Conservation (phyloP, 306 rosid genomes). For the Trichosanthes truncata region DNA sequence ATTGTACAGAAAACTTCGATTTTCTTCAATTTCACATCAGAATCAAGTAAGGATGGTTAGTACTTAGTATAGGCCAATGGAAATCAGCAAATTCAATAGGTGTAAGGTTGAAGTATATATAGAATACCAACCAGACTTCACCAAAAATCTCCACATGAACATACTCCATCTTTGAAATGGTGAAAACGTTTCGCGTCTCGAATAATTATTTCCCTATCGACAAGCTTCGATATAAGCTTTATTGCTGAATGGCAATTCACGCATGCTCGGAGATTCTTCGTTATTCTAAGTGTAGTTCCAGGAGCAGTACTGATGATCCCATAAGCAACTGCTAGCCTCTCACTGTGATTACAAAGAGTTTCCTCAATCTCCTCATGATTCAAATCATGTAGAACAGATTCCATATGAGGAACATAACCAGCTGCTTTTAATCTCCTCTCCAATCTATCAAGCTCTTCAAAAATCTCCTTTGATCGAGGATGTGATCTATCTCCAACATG, state of each 20-base stretch:
- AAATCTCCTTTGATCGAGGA: slow-evolving; percentile 5
- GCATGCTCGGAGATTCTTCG: slow-evolving; percentile 9
- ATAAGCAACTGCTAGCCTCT: slow-evolving; percentile 13
- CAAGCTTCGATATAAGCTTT: slow-evolving; percentile 13
- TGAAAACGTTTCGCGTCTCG: slow-evolving; percentile 11
- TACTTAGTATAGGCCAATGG: not conserved
- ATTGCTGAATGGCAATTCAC: slow-evolving; percentile 5
- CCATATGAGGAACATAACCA: slow-evolving; percentile 1
- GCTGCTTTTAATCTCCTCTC: slow-evolving; percentile 11
- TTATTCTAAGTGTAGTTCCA: slow-evolving; percentile 8
- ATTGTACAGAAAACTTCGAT: not conserved
- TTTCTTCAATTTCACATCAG: not conserved
- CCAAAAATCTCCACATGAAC: slow-evolving; percentile 15
- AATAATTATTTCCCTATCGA: slow-evolving; percentile 8
- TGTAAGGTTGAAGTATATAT: not conserved
- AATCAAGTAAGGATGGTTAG: not conserved
- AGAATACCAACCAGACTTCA: slow-evolving; percentile 6
- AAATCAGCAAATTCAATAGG: not conserved
- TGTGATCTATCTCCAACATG: slow-evolving; percentile 8
- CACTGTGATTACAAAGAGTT: slow-evolving; percentile 9
- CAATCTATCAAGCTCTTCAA: slow-evolving; percentile 9
- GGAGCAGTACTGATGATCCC: slow-evolving; percentile 10
- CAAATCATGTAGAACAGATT: slow-evolving; percentile 12
- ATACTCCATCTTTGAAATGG: slow-evolving; percentile 9
- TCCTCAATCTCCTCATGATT: slow-evolving; percentile 12